A percentile compares a stretch with the other conserved stretches of the same genome.
Evolutionary conservation across 805 yeast genomes (phyloP).

Genomic region (Grigorovia yakushimaensis): DNA sequence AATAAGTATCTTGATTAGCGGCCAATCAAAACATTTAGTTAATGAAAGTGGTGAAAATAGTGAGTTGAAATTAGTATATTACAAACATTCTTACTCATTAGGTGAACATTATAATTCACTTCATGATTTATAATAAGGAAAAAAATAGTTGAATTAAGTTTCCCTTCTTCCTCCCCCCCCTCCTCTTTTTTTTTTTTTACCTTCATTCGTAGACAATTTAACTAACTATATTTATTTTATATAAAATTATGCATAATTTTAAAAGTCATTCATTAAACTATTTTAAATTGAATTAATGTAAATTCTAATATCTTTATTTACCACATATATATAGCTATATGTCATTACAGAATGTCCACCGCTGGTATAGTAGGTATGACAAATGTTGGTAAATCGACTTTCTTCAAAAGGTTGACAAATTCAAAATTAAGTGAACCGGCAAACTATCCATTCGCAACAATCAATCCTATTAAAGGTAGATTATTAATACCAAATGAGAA

Average conservation of each 20-base stretch:
- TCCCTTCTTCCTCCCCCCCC: not conserved
- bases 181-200: not conserved
- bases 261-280: not conserved
- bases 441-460: constrained; percentile 95
- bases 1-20: constrained; percentile 69
- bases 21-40: constrained; percentile 54
- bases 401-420: constrained; percentile 93
- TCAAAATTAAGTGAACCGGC: constrained; percentile 94
- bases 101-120: constrained; percentile 94
- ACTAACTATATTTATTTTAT: constrained; percentile 32
- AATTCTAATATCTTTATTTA: too few species aligned
- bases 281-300: too few species aligned
- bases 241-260: not conserved
- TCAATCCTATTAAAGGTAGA: constrained; percentile 64
- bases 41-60: constrained; percentile 49
- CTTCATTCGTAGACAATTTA: constrained; percentile 78
- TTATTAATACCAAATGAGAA: constrained; percentile 61
- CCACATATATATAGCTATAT: too few species aligned
- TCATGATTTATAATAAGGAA: constrained; percentile 35
- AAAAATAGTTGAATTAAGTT: too few species aligned
- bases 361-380: constrained; percentile 95
- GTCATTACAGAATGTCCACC: constrained; percentile 22
- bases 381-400: constrained; percentile 90
- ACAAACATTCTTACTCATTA: constrained; percentile 74
- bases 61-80: constrained; percentile 64